phyloP scores from a whole-genome alignment of 1,284 basidiomycete genomes.

The Kwoniella shivajii region DNA sequence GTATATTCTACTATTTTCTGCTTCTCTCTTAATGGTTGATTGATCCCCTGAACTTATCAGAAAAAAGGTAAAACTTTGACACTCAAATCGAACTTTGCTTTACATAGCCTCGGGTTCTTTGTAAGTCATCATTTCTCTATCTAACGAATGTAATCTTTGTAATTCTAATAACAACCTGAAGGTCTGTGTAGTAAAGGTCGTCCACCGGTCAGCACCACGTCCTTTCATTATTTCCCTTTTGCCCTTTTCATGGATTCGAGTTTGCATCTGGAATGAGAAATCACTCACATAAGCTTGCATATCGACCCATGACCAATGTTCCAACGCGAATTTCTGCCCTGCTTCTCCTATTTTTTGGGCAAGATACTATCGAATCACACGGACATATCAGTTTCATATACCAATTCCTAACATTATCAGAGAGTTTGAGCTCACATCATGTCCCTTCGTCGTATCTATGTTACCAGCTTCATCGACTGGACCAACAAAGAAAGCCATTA shows the following conservation, averaged over 20 bases:
- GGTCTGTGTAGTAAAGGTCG: constrained; percentile 29
- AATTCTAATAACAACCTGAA: constrained; percentile 52
- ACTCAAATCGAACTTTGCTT: too few species aligned
- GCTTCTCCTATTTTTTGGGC: constrained; percentile 57
- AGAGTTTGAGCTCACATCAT: constrained; percentile 39
- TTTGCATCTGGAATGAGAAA: neutral
- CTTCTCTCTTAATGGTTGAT: too few species aligned
- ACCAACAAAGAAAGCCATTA: constrained; percentile 57
- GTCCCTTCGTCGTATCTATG: constrained; percentile 46
- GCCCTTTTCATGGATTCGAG: neutral
- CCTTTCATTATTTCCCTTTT: neutral
- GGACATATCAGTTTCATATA: neutral
- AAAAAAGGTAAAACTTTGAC: too few species aligned
- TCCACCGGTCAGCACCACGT: neutral
- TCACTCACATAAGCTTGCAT: constrained; percentile 56
- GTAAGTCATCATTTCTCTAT: constrained; percentile 44
- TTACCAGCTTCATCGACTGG: constrained; percentile 45
- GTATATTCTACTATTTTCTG: too few species aligned
- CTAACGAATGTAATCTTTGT: constrained; percentile 42
- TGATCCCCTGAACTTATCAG: too few species aligned
- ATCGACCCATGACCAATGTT: constrained; percentile 57
- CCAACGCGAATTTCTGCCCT: constrained; percentile 54
- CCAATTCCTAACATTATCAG: neutral
- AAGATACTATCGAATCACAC: constrained; percentile 37
- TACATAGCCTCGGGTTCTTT: too few species aligned